These are phyloP conservation scores for Aspergillus kassunensis DNA, from an alignment of 495 filamentous ascomycete genomes.

Conservation along the genomic window DNA sequence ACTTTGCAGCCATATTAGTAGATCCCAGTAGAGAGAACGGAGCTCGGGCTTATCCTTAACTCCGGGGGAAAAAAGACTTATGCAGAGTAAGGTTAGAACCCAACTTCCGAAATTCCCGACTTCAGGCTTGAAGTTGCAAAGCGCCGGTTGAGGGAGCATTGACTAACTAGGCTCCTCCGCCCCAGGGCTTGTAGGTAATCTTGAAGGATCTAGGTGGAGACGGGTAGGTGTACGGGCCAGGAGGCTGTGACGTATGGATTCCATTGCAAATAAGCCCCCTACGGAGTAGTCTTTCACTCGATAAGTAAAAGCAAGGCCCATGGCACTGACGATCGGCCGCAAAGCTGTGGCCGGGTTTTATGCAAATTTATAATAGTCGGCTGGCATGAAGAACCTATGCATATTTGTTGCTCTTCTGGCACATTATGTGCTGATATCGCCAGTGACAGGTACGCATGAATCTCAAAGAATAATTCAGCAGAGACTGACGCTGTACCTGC, in stretches of 20 bases:
- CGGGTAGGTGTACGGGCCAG: not conserved
- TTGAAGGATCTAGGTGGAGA: not conserved
- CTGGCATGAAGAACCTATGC: not conserved
- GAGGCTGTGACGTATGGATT: not conserved
- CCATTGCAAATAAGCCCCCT: not conserved
- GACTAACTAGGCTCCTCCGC: too few relatives aligned
- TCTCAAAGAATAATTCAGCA: not conserved
- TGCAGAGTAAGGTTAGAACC: too few relatives aligned
- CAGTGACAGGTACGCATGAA: not conserved
- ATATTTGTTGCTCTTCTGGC: not conserved
- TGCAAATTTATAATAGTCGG: not conserved
- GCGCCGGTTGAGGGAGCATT: too few relatives aligned
- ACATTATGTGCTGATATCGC: not conserved
- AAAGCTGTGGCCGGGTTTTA: not conserved
- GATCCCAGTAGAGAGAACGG: too few relatives aligned
- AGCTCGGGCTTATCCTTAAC: too few relatives aligned
- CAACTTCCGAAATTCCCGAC: too few relatives aligned
- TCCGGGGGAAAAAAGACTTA: too few relatives aligned
- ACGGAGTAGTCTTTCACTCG: too few relatives aligned
- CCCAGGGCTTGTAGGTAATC: too few relatives aligned
- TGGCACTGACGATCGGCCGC: not conserved
- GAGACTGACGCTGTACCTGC: not conserved
- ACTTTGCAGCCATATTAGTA: too few relatives aligned
- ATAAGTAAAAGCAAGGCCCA: not conserved
- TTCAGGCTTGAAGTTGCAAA: too few relatives aligned